phyloP scores from a whole-genome alignment of 1,139 yeast genomes.

The Saccharomyces hybrid region DNA sequence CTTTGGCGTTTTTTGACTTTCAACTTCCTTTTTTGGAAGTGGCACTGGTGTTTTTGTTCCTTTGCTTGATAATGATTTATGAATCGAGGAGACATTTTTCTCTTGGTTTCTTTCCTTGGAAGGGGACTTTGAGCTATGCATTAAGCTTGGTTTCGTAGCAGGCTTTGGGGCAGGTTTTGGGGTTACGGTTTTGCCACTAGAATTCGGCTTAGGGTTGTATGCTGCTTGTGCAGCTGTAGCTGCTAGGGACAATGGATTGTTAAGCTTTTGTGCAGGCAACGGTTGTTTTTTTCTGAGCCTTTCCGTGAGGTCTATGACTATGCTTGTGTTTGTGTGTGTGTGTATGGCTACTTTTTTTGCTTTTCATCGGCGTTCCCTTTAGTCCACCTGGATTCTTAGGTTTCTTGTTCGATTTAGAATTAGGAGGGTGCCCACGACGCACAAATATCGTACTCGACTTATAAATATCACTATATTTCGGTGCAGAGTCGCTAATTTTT shows the following conservation, averaged over 20 bases:
- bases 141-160: neutral
- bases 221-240: conserved; percentile 36
- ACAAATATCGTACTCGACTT: conserved; percentile 86
- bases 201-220: conserved; percentile 23
- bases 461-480: conserved; percentile 61
- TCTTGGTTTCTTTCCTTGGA: neutral
- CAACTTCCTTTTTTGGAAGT: neutral
- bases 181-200: conserved; percentile 12
- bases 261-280: conserved; percentile 30
- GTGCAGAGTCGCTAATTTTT: conserved; percentile 51
- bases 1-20: conserved; percentile 16
- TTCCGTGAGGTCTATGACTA: neutral
- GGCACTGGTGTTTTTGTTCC: neutral
- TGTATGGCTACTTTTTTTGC: neutral
- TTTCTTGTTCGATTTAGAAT: conserved; percentile 59
- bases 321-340: neutral
- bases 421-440: conserved; percentile 69
- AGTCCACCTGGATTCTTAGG: conserved; percentile 38
- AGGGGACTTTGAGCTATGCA: neutral
- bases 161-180: conserved; percentile 5
- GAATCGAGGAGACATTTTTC: neutral
- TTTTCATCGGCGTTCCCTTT: neutral
- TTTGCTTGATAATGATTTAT: neutral
- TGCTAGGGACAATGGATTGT: conserved; percentile 23
- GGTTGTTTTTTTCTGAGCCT: conserved; percentile 29